phyloP scores from a whole-genome alignment of 176 grass and related monocot genomes.

The bread wheat (Triticum aestivum) region DNA sequence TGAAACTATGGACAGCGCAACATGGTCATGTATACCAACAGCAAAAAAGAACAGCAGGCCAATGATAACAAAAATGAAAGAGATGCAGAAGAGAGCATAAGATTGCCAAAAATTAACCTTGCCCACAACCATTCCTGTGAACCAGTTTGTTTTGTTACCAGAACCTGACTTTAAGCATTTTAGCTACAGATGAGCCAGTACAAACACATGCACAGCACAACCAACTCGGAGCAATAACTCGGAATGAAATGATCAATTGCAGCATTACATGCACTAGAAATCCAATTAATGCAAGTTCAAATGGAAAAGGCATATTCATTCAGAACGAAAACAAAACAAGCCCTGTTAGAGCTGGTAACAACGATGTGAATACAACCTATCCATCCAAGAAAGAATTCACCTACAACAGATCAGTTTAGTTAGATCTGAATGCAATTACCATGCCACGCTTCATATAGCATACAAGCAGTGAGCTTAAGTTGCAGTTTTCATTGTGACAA shows the following conservation, averaged over 20 bases:
- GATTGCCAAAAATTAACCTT: slow-evolving; percentile 55
- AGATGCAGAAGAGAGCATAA: background rate
- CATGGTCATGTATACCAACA: background rate
- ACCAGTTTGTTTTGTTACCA: slow-evolving; percentile 96
- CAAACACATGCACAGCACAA: background rate
- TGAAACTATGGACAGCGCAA: background rate
- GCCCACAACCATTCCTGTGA: slow-evolving; percentile 84
- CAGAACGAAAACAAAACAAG: background rate
- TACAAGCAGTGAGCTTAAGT: background rate
- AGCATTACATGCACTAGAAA: background rate
- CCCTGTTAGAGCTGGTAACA: background rate
- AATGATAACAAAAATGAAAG: background rate
- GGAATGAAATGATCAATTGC: no score
- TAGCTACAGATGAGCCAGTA: slow-evolving; percentile 56
- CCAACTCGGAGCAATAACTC: background rate
- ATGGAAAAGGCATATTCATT: background rate
- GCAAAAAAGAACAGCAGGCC: background rate
- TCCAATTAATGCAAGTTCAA: slow-evolving; percentile 5
- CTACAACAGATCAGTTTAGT: background rate
- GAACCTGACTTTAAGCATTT: slow-evolving; percentile 84
- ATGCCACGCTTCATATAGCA: background rate
- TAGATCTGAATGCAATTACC: background rate
- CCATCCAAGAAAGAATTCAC: background rate
- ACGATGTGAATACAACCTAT: background rate
- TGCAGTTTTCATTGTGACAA: background rate